phyloP scores from a whole-genome alignment of 352 stramenopile species.

The Detonula confervacea region DNA sequence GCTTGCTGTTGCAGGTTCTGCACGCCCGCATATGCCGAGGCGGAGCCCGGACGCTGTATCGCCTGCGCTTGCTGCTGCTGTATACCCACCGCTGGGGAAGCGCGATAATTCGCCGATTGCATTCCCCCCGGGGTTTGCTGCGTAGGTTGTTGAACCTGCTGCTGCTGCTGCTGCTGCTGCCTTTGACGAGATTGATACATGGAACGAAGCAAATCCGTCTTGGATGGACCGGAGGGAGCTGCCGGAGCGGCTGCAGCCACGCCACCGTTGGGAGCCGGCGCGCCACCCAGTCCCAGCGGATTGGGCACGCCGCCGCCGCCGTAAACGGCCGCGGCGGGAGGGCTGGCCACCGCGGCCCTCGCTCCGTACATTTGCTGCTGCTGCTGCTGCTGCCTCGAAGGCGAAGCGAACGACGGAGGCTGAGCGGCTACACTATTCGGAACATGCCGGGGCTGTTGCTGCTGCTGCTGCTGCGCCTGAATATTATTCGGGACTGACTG shows the following conservation, averaged over 20 bases:
- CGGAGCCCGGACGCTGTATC: not conserved
- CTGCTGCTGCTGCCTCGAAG: slow-evolving; percentile 32
- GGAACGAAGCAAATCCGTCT: slow-evolving; percentile 42
- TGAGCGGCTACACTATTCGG: slow-evolving; percentile 12
- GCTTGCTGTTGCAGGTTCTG: slow-evolving; percentile 5
- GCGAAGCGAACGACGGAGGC: too few relatives aligned
- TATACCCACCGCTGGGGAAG: slow-evolving; percentile 6
- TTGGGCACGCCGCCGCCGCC: slow-evolving; percentile 30
- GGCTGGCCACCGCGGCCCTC: not conserved
- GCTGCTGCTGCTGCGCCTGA: slow-evolving; percentile 2
- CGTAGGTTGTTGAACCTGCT: too few relatives aligned
- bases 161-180: slow-evolving; percentile 33
- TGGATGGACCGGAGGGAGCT: slow-evolving; percentile 7
- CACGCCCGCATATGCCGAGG: not conserved
- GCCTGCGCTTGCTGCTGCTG: slow-evolving; percentile 20
- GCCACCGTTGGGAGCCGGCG: not conserved
- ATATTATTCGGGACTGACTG: slow-evolving; percentile 5
- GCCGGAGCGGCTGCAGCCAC: not conserved
- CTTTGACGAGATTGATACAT: slow-evolving; percentile 47
- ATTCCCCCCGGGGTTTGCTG: not conserved
- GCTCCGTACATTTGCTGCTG: slow-evolving; percentile 21
- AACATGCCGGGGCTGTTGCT: slow-evolving; percentile 13
- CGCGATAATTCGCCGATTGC: not conserved
- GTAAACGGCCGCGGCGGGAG: slow-evolving; percentile 7
- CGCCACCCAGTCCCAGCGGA: slow-evolving; percentile 36